A percentile compares a stretch with the other conserved stretches of the same genome.
phyloP scores from a whole-genome alignment of 495 filamentous ascomycete species.

The Neurospora africana region DNA sequence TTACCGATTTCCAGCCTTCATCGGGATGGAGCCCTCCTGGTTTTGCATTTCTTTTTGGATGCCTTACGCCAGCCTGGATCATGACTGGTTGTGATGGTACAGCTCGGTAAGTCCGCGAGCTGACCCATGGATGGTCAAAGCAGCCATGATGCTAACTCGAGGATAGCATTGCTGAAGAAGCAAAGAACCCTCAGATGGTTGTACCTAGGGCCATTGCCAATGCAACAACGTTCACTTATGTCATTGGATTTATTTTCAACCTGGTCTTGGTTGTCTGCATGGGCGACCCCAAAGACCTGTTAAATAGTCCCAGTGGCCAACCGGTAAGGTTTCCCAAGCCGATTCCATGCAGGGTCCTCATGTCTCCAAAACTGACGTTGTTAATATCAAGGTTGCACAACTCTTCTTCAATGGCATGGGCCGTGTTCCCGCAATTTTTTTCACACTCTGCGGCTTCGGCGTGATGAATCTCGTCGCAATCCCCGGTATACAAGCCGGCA shows the following conservation, averaged over 20 bases:
- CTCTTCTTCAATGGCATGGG: slow-evolving; percentile 55
- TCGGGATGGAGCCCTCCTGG: slow-evolving; percentile 55
- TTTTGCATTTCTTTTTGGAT: slow-evolving; percentile 61
- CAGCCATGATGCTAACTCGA: not conserved
- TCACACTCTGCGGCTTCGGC: slow-evolving; percentile 47
- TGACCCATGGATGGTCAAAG: too few species aligned
- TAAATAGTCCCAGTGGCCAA: slow-evolving; percentile 39
- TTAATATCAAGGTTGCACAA: slow-evolving; percentile 35
- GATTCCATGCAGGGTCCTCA: too few species aligned
- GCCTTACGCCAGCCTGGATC: slow-evolving; percentile 58
- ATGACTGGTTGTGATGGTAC: slow-evolving; percentile 33
- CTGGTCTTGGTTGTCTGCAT: slow-evolving; percentile 54
- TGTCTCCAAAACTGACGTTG: not conserved
- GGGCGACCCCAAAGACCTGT: slow-evolving; percentile 39
- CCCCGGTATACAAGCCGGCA: slow-evolving; percentile 52
- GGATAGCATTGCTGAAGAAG: slow-evolving; percentile 48
- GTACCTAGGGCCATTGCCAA: slow-evolving; percentile 50
- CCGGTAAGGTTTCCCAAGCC: slow-evolving; percentile 25
- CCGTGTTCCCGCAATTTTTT: slow-evolving; percentile 47
- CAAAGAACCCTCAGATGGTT: slow-evolving; percentile 45
- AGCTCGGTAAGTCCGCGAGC: slow-evolving; percentile 13
- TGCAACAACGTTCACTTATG: slow-evolving; percentile 51
- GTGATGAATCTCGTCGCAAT: slow-evolving; percentile 51
- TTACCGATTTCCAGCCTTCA: slow-evolving; percentile 47
- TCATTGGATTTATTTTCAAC: slow-evolving; percentile 51